phyloP scores from a whole-genome alignment of 2,329 filamentous ascomycete species.

The Microcyclosporella mali region DNA sequence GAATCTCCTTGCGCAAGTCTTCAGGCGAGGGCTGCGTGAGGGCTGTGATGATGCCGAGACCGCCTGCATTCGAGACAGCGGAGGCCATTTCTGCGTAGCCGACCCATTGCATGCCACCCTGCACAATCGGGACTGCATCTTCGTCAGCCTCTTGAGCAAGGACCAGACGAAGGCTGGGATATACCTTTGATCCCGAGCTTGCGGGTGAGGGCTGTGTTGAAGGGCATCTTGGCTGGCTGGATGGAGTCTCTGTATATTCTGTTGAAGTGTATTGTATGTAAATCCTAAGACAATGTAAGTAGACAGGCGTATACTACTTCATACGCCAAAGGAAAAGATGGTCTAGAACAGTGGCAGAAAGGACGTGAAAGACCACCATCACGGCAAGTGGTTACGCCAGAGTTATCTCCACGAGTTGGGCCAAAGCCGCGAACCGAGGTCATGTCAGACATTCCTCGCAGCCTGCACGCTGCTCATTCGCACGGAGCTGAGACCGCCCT shows the following conservation, averaged over 20 bases:
- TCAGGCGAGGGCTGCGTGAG: slow-evolving; percentile 90
- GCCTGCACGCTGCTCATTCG: no score
- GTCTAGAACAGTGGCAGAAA: no score
- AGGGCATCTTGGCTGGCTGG: slow-evolving; percentile 45
- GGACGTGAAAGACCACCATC: no score
- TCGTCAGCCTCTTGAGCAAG: slow-evolving; percentile 3
- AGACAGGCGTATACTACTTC: no score
- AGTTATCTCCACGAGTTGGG: no score
- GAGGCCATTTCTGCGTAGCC: slow-evolving; percentile 72
- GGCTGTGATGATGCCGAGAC: slow-evolving; percentile 74
- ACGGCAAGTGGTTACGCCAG: no score
- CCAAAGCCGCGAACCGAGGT: no score
- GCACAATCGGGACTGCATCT: slow-evolving; percentile 66
- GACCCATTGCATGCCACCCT: slow-evolving; percentile 83
- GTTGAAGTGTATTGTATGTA: background rate
- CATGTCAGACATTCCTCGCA: no score
- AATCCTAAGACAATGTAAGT: background rate
- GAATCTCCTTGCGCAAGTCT: slow-evolving; percentile 89
- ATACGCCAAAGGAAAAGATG: no score
- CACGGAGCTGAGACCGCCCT: no score
- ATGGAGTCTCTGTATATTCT: background rate
- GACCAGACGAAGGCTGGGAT: background rate
- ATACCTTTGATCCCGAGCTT: slow-evolving; percentile 51
- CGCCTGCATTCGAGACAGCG: slow-evolving; percentile 74
- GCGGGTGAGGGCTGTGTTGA: slow-evolving; percentile 58